A percentile compares a stretch with the other conserved stretches of the same genome.
These are phyloP conservation scores for Entomortierella parvispora DNA, from an alignment of 192 early-diverging fungal species.

Conservation along the genomic window DNA sequence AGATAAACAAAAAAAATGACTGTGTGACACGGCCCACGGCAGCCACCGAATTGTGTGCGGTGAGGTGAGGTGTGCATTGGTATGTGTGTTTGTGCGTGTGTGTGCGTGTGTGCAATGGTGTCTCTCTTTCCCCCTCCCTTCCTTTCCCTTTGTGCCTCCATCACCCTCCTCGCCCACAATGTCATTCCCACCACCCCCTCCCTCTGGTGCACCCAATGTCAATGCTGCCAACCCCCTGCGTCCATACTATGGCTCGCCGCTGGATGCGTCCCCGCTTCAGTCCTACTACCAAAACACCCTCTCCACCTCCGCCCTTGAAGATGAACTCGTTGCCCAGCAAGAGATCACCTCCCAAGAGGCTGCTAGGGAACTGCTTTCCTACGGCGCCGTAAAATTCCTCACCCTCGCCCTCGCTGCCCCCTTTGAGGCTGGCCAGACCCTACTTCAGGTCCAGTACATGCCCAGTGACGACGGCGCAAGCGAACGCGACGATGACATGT, in stretches of 20 bases:
- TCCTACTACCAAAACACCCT: slow-evolving; percentile 51
- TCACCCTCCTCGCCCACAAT: no score
- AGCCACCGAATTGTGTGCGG: no score
- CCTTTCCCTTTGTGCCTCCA: no score
- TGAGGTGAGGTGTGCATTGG: no score
- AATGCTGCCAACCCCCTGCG: slow-evolving; percentile 39
- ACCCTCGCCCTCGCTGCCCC: slow-evolving; percentile 70
- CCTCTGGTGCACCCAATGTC: slow-evolving; percentile 38
- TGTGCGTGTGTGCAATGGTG: no score
- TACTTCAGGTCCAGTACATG: slow-evolving; percentile 83
- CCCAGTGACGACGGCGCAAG: slow-evolving; percentile 45
- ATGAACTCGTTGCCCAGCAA: slow-evolving; percentile 37
- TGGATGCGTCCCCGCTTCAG: slow-evolving; percentile 34
- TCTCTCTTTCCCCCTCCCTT: no score
- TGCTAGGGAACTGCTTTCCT: slow-evolving; percentile 69
- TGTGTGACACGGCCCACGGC: no score
- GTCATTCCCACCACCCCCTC: slow-evolving; percentile 14
- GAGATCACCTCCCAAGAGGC: slow-evolving; percentile 59
- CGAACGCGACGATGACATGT: slow-evolving; percentile 12
- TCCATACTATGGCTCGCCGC: slow-evolving; percentile 41
- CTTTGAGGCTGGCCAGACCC: slow-evolving; percentile 74
- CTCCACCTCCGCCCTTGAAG: slow-evolving; percentile 30
- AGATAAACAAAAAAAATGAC: no score
- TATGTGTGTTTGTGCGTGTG: no score
- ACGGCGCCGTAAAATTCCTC: slow-evolving; percentile 71